phyloP scores from a whole-genome alignment of 345 rosid species.

The rapeseed (Brassica napus) region DNA sequence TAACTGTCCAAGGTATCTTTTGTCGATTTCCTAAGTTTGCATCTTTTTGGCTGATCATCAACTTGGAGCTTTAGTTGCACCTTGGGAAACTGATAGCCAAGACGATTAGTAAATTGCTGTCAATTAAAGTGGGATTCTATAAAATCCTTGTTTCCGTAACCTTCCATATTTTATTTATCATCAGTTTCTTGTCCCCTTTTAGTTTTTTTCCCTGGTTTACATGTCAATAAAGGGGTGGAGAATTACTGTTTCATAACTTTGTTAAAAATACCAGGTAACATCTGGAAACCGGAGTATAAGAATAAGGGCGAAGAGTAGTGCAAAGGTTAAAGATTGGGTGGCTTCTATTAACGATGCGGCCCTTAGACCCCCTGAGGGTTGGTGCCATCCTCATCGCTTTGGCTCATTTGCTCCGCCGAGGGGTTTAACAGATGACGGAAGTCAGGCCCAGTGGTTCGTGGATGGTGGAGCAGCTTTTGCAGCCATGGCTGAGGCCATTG shows the following conservation, averaged over 20 bases:
- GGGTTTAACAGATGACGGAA: conserved; percentile 95
- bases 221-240: conserved; percentile 29
- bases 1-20: not conserved
- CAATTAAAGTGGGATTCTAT: conserved; percentile 4
- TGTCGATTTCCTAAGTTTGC: not conserved
- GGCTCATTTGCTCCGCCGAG: conserved; percentile 98
- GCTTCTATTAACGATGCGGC: conserved; percentile 95
- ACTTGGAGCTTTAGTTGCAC: conserved; percentile 3
- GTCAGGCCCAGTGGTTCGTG: conserved; percentile 97
- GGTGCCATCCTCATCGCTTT: conserved; percentile 99
- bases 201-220: not conserved
- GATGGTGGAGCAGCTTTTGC: conserved; percentile 96
- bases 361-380: conserved; percentile 96
- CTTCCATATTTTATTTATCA: conserved; percentile 10
- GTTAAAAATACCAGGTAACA: conserved; percentile 58
- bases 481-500: conserved; percentile 89
- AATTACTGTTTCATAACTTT: conserved; percentile 19
- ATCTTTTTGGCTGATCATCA: conserved; percentile 11
- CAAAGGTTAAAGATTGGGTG: conserved; percentile 96
- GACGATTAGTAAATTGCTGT: conserved; percentile 7
- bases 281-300: conserved; percentile 88
- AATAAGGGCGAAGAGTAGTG: conserved; percentile 73
- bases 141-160: not conserved
- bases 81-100: conserved; percentile 12
- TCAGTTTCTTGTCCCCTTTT: conserved; percentile 2